A percentile compares a stretch with the other conserved stretches of the same genome.
phyloP scores from a whole-genome alignment of 2,329 filamentous ascomycete species.

The Periconia digitata region DNA sequence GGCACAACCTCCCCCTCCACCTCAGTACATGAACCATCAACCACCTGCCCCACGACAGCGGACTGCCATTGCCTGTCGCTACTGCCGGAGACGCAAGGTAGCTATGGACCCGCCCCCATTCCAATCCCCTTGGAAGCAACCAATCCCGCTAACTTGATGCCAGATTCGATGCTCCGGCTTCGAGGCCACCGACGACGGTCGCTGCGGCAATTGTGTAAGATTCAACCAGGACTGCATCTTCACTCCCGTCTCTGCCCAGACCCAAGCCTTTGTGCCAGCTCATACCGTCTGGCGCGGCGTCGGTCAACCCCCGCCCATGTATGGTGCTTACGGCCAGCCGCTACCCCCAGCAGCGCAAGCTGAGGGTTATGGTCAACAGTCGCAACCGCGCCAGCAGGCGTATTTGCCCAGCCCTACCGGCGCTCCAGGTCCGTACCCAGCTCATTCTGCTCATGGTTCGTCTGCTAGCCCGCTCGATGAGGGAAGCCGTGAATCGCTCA shows the following conservation, averaged over 20 bases:
- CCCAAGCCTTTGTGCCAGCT: conserved; percentile 73
- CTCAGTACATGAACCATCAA: conserved; percentile 41
- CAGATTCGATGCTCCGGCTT: conserved; percentile 78
- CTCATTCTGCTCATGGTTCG: conserved; percentile 36
- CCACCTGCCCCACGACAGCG: conserved; percentile 60
- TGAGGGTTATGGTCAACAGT: conserved; percentile 40
- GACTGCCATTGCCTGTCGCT: conserved; percentile 63
- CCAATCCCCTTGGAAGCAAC: not conserved
- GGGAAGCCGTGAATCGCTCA: conserved; percentile 40
- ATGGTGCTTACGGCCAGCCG: conserved; percentile 55
- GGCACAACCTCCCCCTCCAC: conserved; percentile 45
- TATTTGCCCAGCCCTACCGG: conserved; percentile 49
- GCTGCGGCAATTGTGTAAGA: conserved; percentile 71
- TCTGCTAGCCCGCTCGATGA: conserved; percentile 42
- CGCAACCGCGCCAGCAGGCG: conserved; percentile 40
- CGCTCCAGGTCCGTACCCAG: conserved; percentile 44
- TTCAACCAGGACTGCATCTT: conserved; percentile 80
- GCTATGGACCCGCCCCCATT: not conserved
- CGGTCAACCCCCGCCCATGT: conserved; percentile 52
- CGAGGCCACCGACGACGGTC: conserved; percentile 69
- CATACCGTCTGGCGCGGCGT: conserved; percentile 62
- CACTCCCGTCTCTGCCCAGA: conserved; percentile 72
- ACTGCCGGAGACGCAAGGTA: conserved; percentile 63
- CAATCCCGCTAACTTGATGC: conserved; percentile 14
- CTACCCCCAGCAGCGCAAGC: conserved; percentile 43